These are phyloP conservation scores for Antrodiella citrinella DNA, from an alignment of 768 basidiomycete species.

Conservation along the genomic window DNA sequence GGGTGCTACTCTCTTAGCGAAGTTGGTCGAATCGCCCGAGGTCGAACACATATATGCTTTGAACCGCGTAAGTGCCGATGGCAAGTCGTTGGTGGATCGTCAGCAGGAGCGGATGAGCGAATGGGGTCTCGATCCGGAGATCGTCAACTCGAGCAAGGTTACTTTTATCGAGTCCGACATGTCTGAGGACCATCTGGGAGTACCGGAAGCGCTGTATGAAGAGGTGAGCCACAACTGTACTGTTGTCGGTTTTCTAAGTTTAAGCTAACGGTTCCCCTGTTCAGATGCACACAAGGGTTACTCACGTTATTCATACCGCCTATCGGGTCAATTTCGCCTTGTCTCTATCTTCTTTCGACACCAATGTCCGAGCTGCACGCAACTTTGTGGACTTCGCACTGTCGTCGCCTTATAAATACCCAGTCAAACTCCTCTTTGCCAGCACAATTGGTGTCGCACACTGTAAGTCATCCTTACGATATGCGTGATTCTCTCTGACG, in stretches of 20 bases:
- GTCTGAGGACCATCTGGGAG: constrained; percentile 5
- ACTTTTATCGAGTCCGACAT: constrained; percentile 7
- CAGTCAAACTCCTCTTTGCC: constrained; percentile 25
- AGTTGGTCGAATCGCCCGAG: constrained; percentile 4
- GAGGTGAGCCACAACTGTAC: constrained; percentile 1
- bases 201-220: constrained; percentile 4
- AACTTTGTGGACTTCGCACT: constrained; percentile 25
- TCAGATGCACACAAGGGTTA: constrained; percentile 1
- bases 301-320: constrained; percentile 12
- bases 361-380: constrained; percentile 13
- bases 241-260: neutral
- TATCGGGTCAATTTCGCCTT: constrained; percentile 19
- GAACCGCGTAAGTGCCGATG: constrained; percentile 7
- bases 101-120: constrained; percentile 10
- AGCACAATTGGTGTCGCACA: constrained; percentile 25
- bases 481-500: neutral
- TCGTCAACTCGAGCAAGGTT: constrained; percentile 3
- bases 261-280: neutral
- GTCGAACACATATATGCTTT: constrained; percentile 13
- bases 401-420: constrained; percentile 13
- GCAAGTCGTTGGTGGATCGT: neutral
- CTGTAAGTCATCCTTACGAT: constrained; percentile 16
- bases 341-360: constrained; percentile 13
- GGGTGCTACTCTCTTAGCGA: constrained; percentile 14
- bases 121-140: constrained; percentile 7